Evolutionary conservation across 2,329 filamentous ascomycete species (phyloP), one percentile per base, ranked within the genome.

Genomic region (Verticillium albo-atrum): DNA sequence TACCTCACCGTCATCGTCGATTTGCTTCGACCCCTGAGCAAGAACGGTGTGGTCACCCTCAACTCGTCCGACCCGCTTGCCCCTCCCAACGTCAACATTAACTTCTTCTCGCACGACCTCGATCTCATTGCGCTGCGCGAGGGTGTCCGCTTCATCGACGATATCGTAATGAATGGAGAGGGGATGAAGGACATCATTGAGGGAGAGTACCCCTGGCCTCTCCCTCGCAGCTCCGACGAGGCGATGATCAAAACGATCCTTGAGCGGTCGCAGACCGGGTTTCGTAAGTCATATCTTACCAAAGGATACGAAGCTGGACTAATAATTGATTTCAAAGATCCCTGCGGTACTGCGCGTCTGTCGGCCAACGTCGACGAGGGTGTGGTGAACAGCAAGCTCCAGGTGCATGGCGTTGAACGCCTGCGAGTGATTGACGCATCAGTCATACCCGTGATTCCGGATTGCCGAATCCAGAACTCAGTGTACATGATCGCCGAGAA

Each of bases 401-500:
- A 75, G 58, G 82, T 87, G 3, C 78, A 82, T 61, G 83, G 83
- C 0, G 70, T 85, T 54, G 76, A 79, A 57, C 79, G 77, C 25
- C 74, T 86, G 2, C 77, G 83, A 9, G 76, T 86, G 12, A 78
- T 81, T 34, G 83, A 87, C 66, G 82, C 83, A 0, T 83, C 79
- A 0, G 70, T 84, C 25, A 80, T 86, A 14, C 83, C 83, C 0
- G 75, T 85, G 68, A 83, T 77, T 69, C 82, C 68, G 60, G 83
- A 77, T 75, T 83, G 73, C n/a, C 78, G 83, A 1, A 85, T 85
- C 54, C 83, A 87, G 68, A 85, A 84, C 60, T 77, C 80, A 2
- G 83, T 87, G 2, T 88, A 87, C 64, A 83, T 82, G 79, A 67
- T 86, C 59, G 84, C 74, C 4, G 84, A 88, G 67, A 87, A 82